A percentile compares a stretch with the other conserved stretches of the same genome.
Evolutionary conservation across 1,284 basidiomycete genomes (phyloP).

Genomic region (Hypsizygus ulmarius): DNA sequence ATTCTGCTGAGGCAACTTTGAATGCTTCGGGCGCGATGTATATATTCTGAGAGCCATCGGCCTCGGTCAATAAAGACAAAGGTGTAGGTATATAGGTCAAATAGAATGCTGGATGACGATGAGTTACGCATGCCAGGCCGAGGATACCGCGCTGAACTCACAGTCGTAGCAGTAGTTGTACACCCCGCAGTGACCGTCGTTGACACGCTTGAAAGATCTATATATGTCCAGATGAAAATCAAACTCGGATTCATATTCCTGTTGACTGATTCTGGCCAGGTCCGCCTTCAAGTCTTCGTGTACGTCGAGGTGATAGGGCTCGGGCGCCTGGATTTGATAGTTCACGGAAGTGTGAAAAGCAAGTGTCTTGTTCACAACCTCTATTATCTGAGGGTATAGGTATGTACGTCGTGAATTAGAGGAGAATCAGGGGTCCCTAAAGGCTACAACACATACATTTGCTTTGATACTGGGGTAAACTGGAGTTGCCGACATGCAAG

Average conservation of each 20-base stretch:
- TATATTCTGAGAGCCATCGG: slow-evolving; percentile 44
- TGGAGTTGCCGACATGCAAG: slow-evolving; percentile 47
- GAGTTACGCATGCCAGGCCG: neutral
- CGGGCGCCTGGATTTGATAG: slow-evolving; percentile 52
- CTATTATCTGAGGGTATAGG: slow-evolving; percentile 39
- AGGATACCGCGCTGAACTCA: slow-evolving; percentile 25
- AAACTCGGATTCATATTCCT: slow-evolving; percentile 48
- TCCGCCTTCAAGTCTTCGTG: slow-evolving; percentile 54
- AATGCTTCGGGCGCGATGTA: slow-evolving; percentile 61
- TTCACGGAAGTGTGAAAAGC: slow-evolving; percentile 61
- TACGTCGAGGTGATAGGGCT: slow-evolving; percentile 52
- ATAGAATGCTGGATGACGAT: slow-evolving; percentile 37
- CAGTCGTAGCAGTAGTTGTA: slow-evolving; percentile 57
- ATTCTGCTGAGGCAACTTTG: slow-evolving; percentile 49
- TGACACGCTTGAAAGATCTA: slow-evolving; percentile 49
- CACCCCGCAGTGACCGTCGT: slow-evolving; percentile 58
- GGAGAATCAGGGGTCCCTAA: neutral
- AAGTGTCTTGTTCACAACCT: slow-evolving; percentile 56
- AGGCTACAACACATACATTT: slow-evolving; percentile 37
- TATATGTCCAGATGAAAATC: slow-evolving; percentile 55
- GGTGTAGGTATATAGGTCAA: slow-evolving; percentile 54
- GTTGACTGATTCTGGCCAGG: slow-evolving; percentile 44
- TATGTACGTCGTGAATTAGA: neutral
- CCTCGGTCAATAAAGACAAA: slow-evolving; percentile 47
- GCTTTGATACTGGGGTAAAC: slow-evolving; percentile 42